Evolutionary conservation across 495 filamentous ascomycete genomes (phyloP).

Genomic region (Pyrenula aspistea): DNA sequence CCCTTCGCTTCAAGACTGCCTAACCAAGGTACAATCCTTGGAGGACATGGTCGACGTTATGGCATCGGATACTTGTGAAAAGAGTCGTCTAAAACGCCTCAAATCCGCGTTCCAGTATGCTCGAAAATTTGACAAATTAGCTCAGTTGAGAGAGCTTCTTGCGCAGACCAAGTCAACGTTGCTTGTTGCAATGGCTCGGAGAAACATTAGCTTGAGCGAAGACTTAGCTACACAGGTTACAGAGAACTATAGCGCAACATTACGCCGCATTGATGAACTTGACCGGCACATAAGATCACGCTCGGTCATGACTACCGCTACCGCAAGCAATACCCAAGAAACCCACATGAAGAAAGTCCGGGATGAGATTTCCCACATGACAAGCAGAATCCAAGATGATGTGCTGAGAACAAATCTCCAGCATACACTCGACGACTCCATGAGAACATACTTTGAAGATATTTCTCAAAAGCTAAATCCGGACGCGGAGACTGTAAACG

Average conservation of each 20-base stretch:
- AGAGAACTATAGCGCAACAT: background rate
- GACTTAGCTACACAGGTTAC: background rate
- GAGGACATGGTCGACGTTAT: background rate
- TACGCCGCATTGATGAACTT: background rate
- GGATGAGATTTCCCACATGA: background rate
- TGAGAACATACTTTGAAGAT: background rate
- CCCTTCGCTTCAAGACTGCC: background rate
- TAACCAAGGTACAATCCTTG: background rate
- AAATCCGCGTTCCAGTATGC: background rate
- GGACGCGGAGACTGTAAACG: background rate
- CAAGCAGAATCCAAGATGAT: background rate
- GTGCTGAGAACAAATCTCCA: background rate
- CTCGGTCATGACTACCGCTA: background rate
- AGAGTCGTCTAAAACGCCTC: background rate
- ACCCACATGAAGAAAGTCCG: background rate
- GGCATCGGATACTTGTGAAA: background rate
- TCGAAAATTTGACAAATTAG: background rate
- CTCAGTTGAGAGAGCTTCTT: background rate
- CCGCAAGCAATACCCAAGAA: background rate
- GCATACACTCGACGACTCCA: background rate
- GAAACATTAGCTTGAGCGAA: background rate
- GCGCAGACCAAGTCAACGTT: background rate
- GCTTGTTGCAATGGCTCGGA: background rate
- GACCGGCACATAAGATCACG: background rate
- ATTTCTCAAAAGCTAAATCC: background rate